Evolutionary conservation across 1,284 basidiomycete species (phyloP).

Genomic region (Coriolopsis trogii): DNA sequence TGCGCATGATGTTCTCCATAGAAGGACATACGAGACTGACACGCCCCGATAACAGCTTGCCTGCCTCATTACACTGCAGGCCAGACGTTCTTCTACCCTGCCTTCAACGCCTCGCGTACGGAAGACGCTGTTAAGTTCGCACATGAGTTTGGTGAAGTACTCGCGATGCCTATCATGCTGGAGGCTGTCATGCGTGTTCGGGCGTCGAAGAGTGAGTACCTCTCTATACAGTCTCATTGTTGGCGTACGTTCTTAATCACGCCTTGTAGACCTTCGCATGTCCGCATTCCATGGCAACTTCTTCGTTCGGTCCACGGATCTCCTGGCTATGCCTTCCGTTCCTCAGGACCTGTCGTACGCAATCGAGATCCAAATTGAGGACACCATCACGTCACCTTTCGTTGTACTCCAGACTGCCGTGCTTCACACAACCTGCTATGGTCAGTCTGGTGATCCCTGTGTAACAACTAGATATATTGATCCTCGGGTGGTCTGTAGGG

Average conservation of each 20-base stretch:
- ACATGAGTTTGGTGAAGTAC: conserved; percentile 92
- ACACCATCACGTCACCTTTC: conserved; percentile 90
- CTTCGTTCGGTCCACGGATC: conserved; percentile 97
- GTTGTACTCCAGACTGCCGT: conserved; percentile 97
- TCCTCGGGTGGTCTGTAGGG: conserved; percentile 41
- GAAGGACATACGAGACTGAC: not conserved
- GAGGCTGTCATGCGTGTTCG: conserved; percentile 98
- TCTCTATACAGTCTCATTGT: not conserved
- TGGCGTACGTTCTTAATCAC: conserved; percentile 7
- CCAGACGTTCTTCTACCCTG: conserved; percentile 98
- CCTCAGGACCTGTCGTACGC: conserved; percentile 97
- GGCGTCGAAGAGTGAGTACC: conserved; percentile 76
- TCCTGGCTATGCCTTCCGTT: conserved; percentile 95
- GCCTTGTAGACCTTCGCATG: conserved; percentile 81
- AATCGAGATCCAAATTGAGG: conserved; percentile 97
- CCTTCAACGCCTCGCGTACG: conserved; percentile 92
- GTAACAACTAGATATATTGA: not conserved
- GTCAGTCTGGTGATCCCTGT: conserved; percentile 37
- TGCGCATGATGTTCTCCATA: conserved; percentile 30
- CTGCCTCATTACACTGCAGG: conserved; percentile 98
- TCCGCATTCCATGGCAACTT: conserved; percentile 99
- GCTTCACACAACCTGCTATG: conserved; percentile 94
- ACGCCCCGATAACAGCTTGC: conserved; percentile 56
- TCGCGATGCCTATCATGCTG: conserved; percentile 94
- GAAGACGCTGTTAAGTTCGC: conserved; percentile 99